phyloP scores from a whole-genome alignment of 495 filamentous ascomycete species.

The Trichoderma asperelloides region DNA sequence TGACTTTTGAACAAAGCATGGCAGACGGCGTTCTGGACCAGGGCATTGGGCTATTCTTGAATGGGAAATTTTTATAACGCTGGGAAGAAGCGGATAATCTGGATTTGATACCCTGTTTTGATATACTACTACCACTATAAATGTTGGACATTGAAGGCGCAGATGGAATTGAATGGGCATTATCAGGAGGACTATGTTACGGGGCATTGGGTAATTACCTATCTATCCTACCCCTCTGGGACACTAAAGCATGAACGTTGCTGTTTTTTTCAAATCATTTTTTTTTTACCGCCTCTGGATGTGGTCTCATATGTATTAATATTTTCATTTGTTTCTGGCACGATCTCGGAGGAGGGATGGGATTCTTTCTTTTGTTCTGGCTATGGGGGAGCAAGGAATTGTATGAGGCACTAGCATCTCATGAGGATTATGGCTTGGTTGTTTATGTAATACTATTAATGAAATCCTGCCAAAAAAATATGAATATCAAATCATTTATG shows the following conservation, averaged over 20 bases:
- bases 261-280: neutral
- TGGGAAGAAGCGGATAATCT: neutral
- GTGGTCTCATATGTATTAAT: neutral
- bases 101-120: constrained; percentile 8
- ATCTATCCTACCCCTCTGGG: neutral
- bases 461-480: neutral
- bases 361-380: neutral
- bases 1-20: neutral
- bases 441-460: neutral
- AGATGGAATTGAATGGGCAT: neutral
- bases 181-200: neutral
- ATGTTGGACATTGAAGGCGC: neutral
- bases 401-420: neutral
- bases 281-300: neutral
- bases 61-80: neutral
- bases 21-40: neutral
- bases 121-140: neutral
- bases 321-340: neutral
- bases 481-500: neutral
- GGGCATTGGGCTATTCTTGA: neutral
- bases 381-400: neutral
- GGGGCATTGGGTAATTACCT: neutral
- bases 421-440: neutral
- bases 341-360: neutral
- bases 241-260: neutral